phyloP scores from a whole-genome alignment of 2,329 filamentous ascomycete species.

The Akanthomyces muscarius region DNA sequence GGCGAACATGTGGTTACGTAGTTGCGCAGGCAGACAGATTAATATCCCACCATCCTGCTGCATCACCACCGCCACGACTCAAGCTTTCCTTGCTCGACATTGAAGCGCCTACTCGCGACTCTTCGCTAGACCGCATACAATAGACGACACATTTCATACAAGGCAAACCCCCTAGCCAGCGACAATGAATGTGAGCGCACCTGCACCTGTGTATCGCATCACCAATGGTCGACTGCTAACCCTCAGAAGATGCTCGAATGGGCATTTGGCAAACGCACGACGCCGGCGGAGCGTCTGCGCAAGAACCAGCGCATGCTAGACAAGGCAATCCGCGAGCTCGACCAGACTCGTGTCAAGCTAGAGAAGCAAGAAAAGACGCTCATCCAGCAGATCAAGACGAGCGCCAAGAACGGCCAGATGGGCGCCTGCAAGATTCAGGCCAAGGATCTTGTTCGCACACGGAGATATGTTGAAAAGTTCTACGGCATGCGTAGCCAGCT shows the following conservation, averaged over 20 bases:
- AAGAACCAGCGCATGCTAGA: slow-evolving; percentile 96
- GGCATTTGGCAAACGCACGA: slow-evolving; percentile 99
- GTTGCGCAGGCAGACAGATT: slow-evolving; percentile 9
- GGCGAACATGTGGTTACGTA: slow-evolving; percentile 3
- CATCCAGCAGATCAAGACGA: slow-evolving; percentile 94
- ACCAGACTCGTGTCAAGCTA: slow-evolving; percentile 89
- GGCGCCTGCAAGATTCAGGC: slow-evolving; percentile 98
- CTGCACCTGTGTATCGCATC: slow-evolving; percentile 18
- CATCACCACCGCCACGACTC: not conserved
- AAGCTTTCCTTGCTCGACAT: slow-evolving; percentile 2
- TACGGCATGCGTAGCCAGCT: slow-evolving; percentile 97
- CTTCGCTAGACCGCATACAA: not conserved
- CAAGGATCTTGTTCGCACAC: slow-evolving; percentile 89
- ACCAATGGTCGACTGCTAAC: slow-evolving; percentile 12
- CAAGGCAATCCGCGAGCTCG: slow-evolving; percentile 93
- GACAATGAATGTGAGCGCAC: slow-evolving; percentile 54
- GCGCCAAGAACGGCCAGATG: slow-evolving; percentile 96
- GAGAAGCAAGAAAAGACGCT: slow-evolving; percentile 99
- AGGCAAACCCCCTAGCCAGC: not conserved
- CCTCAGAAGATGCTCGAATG: slow-evolving; percentile 84
- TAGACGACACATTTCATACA: not conserved
- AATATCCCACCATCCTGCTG: not conserved
- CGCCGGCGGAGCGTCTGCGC: slow-evolving; percentile 83
- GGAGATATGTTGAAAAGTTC: slow-evolving; percentile 96
- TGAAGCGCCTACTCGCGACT: not conserved